A percentile compares a stretch with the other conserved stretches of the same genome.
These are phyloP conservation scores for Phytophthora quininea DNA, from an alignment of 352 stramenopile genomes.

Conservation along the genomic window DNA sequence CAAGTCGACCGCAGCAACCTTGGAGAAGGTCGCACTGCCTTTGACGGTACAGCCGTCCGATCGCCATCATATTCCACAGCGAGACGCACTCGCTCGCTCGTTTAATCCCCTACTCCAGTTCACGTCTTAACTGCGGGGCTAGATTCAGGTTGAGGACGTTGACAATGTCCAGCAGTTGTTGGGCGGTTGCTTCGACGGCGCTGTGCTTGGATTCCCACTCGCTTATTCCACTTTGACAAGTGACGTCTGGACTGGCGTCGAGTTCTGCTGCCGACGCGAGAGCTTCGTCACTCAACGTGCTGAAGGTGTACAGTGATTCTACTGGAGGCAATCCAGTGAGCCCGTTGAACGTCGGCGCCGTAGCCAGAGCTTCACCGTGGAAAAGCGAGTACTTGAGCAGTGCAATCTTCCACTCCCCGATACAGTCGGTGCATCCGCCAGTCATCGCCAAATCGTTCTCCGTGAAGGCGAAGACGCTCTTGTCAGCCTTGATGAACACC, in stretches of 20 bases:
- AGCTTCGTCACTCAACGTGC: constrained; percentile 3
- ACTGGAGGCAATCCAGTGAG: not conserved
- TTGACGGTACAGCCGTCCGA: not conserved
- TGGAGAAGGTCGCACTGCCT: constrained; percentile 6
- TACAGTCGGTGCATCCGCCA: constrained; percentile 3
- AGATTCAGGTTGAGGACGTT: not conserved
- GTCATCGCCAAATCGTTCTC: not conserved
- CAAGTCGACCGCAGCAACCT: constrained; percentile 1
- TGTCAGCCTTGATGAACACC: constrained; percentile 2
- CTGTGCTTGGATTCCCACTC: constrained; percentile 8
- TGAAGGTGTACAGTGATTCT: constrained; percentile 7
- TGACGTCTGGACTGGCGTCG: constrained; percentile 1
- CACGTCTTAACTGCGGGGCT: constrained; percentile 5
- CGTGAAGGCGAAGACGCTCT: constrained; percentile 4
- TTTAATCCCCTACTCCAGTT: constrained; percentile 2
- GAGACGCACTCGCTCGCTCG: not conserved
- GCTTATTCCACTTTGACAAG: constrained; percentile 10
- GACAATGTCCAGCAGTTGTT: constrained; percentile 2
- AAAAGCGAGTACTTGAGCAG: not conserved
- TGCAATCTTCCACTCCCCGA: not conserved
- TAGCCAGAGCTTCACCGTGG: not conserved
- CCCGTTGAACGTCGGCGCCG: not conserved
- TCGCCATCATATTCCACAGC: not conserved
- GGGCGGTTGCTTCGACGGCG: not conserved
- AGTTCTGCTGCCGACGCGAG: not conserved